These are phyloP conservation scores for Emericellopsis atlantica DNA, from an alignment of 2,329 filamentous ascomycete genomes.

Conservation along the genomic window DNA sequence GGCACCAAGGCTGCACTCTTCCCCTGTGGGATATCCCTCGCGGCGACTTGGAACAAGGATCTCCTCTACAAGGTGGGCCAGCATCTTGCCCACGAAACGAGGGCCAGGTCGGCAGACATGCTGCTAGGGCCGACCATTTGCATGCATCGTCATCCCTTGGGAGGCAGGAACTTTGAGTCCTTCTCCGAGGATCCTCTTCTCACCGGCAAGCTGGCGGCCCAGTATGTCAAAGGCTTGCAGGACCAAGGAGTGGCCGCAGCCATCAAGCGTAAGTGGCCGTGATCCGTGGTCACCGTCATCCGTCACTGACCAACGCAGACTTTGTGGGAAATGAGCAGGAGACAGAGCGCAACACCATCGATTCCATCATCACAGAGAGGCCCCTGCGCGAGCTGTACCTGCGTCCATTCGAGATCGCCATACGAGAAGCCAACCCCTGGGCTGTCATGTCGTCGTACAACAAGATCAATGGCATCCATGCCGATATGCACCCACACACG, in stretches of 20 bases:
- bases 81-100: conserved; percentile 58
- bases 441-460: conserved; percentile 35
- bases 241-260: conserved; percentile 63
- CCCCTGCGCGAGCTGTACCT: conserved; percentile 26
- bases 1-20: conserved; percentile 63
- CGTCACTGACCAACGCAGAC: conserved; percentile 20
- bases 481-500: conserved; percentile 36
- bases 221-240: conserved; percentile 62
- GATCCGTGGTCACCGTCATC: too few species aligned
- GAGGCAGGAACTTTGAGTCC: conserved; percentile 78
- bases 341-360: conserved; percentile 26
- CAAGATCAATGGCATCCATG: conserved; percentile 30
- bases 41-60: conserved; percentile 66
- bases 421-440: conserved; percentile 26
- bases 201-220: conserved; percentile 59
- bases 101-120: conserved; percentile 61
- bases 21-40: conserved; percentile 67
- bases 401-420: conserved; percentile 29
- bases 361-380: conserved; percentile 15
- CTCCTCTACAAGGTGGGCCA: conserved; percentile 58
- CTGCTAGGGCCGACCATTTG: conserved; percentile 69
- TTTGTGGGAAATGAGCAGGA: conserved; percentile 66
- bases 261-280: conserved; percentile 50
- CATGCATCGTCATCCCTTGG: conserved; percentile 69
- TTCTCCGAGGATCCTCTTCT: conserved; percentile 75